Evolutionary conservation across 2,329 filamentous ascomycete species (phyloP), one percentile per base, ranked within the genome.

Genomic region (Pseudocercospora eumusae): DNA sequence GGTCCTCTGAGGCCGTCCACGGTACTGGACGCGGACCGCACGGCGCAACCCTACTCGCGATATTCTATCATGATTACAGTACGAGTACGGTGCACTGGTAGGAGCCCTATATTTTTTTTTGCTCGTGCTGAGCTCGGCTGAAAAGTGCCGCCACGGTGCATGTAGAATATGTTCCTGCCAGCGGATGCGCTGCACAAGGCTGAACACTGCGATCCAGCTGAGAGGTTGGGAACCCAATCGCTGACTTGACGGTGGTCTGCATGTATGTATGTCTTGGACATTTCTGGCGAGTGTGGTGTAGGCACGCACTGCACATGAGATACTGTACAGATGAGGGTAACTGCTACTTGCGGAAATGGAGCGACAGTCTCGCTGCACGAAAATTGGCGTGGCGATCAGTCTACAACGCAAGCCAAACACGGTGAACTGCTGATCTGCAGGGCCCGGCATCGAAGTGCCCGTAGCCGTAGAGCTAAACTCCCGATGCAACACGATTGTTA

Each of bases 381-480:
- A 25, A 55, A 58, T 58, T 55, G 20, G 47, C 60, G 40, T 33
- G 47, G 45, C 59, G 57, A 61, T 62, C 60, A 58, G 36, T 36
- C 55, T 55, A 25, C 33, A 45, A 42, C 50, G 52, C 59, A 42
- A 52, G 50, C 40, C 27, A 59, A 52, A 42, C 52, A 28, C n/a
- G n/a, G n/a, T n/a, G n/a, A n/a, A n/a, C 50, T 7, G 45, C 44
- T 25, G 54, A 61, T 61, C 59, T 45, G 40, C 59, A 57, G 54
- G 42, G 59, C 54, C 31, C 49, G 28, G 53, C n/a, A 21, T 21
- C 28, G 40, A 52, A 52, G 49, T 52, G 49, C 23, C 21, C 25
- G 33, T 23, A 27, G 44, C 23, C 18, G 44, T 8, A 23, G 23
- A 18, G 9, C 13, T 25, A 11, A 47, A 23, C 44, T 31, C 18